Percentiles rank a stretch among this genome's conserved stretches.
Conservation (phyloP, 2,329 filamentous ascomycete genomes). For the Aphanoascus verrucosus region DNA sequence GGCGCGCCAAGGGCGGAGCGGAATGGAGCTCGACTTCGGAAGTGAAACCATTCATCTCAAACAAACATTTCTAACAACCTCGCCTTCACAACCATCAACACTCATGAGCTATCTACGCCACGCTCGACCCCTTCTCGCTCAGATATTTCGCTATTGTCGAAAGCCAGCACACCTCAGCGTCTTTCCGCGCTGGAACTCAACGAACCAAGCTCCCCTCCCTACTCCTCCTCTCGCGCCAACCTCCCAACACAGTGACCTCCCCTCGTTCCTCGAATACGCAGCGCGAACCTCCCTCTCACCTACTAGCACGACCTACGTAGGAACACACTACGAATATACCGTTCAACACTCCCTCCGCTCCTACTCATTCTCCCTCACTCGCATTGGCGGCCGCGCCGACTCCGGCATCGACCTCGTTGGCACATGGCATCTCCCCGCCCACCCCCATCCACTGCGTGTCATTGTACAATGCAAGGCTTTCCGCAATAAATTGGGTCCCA, state of each 20-base stretch:
- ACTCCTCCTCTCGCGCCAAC: constrained; percentile 26
- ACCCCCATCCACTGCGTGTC: constrained; percentile 30
- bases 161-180: not conserved
- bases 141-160: not conserved
- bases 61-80: too few species aligned
- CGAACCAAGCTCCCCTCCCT: not conserved
- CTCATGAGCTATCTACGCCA: not conserved
- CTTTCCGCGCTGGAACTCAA: constrained; percentile 2
- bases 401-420: constrained; percentile 39
- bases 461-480: constrained; percentile 40
- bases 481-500: constrained; percentile 34
- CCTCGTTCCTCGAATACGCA: constrained; percentile 35
- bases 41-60: too few species aligned
- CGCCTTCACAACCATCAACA: not conserved
- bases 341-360: constrained; percentile 31
- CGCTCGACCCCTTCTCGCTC: not conserved
- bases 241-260: constrained; percentile 28
- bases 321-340: constrained; percentile 40
- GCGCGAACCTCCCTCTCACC: constrained; percentile 27
- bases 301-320: constrained; percentile 34
- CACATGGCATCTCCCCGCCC: constrained; percentile 35
- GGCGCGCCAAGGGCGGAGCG: too few species aligned
- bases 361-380: constrained; percentile 32
- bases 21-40: too few species aligned
- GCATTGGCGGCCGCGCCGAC: constrained; percentile 38